These are phyloP conservation scores for Alternaria ventricosa DNA, from an alignment of 2,329 filamentous ascomycete species.

Conservation along the genomic window DNA sequence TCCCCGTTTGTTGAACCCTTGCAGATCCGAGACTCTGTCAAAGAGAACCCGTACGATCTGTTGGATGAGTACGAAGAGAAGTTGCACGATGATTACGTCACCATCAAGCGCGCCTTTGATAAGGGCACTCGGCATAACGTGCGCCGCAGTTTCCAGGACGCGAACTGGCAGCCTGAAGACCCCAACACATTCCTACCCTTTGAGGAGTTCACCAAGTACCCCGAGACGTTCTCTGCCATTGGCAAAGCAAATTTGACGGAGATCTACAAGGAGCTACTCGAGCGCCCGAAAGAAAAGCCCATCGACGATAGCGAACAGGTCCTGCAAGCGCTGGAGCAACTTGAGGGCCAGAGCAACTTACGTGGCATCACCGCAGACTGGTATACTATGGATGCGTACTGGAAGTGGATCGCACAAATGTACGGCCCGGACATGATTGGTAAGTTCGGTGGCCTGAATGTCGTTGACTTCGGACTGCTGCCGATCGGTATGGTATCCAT, in stretches of 20 bases:
- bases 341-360: conserved; percentile 28
- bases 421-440: conserved; percentile 45
- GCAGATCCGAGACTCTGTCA: conserved; percentile 48
- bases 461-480: conserved; percentile 43
- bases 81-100: conserved; percentile 46
- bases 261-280: conserved; percentile 28
- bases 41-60: conserved; percentile 47
- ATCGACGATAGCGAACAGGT: conserved; percentile 28
- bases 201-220: conserved; percentile 32
- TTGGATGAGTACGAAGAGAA: conserved; percentile 52
- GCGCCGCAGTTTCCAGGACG: conserved; percentile 8
- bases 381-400: conserved; percentile 42
- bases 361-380: conserved; percentile 32
- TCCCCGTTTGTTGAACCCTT: conserved; percentile 60
- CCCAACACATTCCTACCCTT: conserved; percentile 36
- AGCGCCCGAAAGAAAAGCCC: conserved; percentile 26
- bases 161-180: conserved; percentile 17
- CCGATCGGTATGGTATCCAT: conserved; percentile 48
- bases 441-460: conserved; percentile 42
- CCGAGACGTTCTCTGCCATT: conserved; percentile 19
- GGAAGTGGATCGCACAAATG: conserved; percentile 48
- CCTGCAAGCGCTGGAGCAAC: conserved; percentile 27
- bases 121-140: conserved; percentile 17
- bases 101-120: conserved; percentile 38
- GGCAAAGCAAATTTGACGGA: conserved; percentile 20